Evolutionary conservation across 352 stramenopile species (phyloP), one percentile per base, ranked within the genome.

Genomic region (Phytopythium cucurbitacearum): DNA sequence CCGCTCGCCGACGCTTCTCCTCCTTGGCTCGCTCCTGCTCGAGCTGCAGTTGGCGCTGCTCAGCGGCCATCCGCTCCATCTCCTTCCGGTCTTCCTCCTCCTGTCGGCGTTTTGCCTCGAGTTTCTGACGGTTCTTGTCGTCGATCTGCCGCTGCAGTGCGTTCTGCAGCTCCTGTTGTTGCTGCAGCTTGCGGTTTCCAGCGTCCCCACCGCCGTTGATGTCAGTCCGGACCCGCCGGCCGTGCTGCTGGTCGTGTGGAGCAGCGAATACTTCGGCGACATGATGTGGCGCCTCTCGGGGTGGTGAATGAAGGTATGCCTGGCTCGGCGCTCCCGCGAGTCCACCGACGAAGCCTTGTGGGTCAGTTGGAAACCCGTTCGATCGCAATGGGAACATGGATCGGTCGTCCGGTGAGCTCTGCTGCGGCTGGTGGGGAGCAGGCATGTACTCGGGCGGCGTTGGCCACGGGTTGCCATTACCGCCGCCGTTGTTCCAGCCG

Each of bases 101-200:
- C n/a, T 80, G 67, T 3, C 54, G 55, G 7, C 69, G 66, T 33
- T 85, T 87, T 0, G 65, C 73, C 13, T 85, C 76, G 12, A 78
- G 56, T 38, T 87, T 87, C 43, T 82, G 76, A 3, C 67, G 73
- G 8, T 73, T 64, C 51, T 87, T 87, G 49, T 87, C 76, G 36
- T 87, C 73, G 36, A 87, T 76, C 51, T 87, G 76, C 10, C 65
- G 65, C 12, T 82, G 69, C 11, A 85, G 40, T 1, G 76, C 60
- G 12, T 69, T 60, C 51, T 87, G 73, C 52, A 87, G 80, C 35
- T 79, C 73, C 12, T 76, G 69, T 3, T 71, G 60, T 13, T 72
- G 62, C 11, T 76, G 69, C 16, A 74, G 35, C 52, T 81, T 79
- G 3, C 66, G 65, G 21, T 57, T 49, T 0, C 39, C 46, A 34